Evolutionary conservation across 768 basidiomycete genomes (phyloP).

Genomic region (Daedalea quercina): DNA sequence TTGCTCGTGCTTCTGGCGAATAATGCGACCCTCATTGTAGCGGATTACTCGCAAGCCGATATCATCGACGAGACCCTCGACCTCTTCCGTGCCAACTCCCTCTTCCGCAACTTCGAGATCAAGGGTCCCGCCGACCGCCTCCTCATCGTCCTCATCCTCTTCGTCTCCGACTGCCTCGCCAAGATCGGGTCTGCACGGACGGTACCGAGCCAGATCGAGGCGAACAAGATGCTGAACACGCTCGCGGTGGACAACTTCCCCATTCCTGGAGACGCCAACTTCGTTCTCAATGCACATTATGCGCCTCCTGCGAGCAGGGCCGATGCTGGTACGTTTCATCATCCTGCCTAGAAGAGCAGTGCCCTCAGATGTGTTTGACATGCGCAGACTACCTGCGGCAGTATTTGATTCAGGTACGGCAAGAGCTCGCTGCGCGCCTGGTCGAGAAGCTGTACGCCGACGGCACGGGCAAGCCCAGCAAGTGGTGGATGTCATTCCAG

Average conservation of each 20-base stretch:
- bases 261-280: constrained; percentile 93
- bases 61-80: constrained; percentile 95
- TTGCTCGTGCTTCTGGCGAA: constrained; percentile 7
- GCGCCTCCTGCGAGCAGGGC: constrained; percentile 66
- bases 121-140: constrained; percentile 95
- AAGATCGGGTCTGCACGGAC: constrained; percentile 74
- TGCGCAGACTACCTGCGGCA: constrained; percentile 81
- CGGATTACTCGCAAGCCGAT: constrained; percentile 73
- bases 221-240: constrained; percentile 82
- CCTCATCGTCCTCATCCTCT: constrained; percentile 95
- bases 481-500: constrained; percentile 99
- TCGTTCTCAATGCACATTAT: constrained; percentile 90
- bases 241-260: constrained; percentile 91
- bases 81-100: constrained; percentile 96
- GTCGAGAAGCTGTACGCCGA: constrained; percentile 89
- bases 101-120: constrained; percentile 99
- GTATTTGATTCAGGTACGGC: constrained; percentile 89
- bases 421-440: constrained; percentile 83
- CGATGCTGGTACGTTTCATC: constrained; percentile 67
- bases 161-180: constrained; percentile 93
- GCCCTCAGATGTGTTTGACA: not conserved
- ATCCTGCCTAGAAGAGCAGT: not conserved
- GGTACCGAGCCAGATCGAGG: constrained; percentile 73
- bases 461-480: constrained; percentile 91
- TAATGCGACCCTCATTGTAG: constrained; percentile 32